Base-by-base conservation (phyloP, 441 rosid genomes). In the Hura crepitans region DNA sequence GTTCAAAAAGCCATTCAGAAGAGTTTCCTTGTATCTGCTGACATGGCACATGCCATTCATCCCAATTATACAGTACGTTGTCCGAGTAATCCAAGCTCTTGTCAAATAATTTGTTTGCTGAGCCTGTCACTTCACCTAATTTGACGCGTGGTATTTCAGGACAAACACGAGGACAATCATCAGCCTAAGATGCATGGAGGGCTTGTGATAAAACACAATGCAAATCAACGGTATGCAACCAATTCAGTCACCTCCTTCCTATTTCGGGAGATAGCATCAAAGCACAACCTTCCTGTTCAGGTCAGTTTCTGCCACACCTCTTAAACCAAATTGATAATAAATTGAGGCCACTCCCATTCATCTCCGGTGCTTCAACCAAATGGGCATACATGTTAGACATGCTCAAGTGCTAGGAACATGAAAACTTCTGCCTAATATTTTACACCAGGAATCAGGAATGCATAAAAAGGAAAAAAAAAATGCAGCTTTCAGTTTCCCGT, bases 1-100 rank as follows among this genome's bases (percentile, higher is more conserved):
- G 85, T 87, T 76, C 83, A 82, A 78, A 96, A 91, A 82, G 96
- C 97, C 8, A 84, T 87, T 63, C 98, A 91, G 74, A 89, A 66
- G 84, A 96, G 98, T 79, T 86, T 86, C 81, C 83, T 93, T 49
- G 98, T 96, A 22, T 91, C 98, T 23, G 96, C 99, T 65, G 98
- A 96, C 80, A 93, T 93, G 99, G 98, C 98, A 3, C 98, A 93
- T 80, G 98, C 98, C 78, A 79, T 93, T 28, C 99, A 96, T 81
- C 98, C 99, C 45, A 96, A 96, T 80, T 96, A 86, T 70, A 82
- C 77, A 91, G 97, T 92, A 76, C 28, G 71, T 47, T 59, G 39
- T 50, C 62, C 27, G n/a, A 43, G 61, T 61, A 25, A 58, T 27
- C 58, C 20, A 4, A 71, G 57, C 64, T 68, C 25, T 22, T 6